Evolutionary conservation across 2,329 filamentous ascomycete genomes (phyloP).

Genomic region (Pezicula radicicola): DNA sequence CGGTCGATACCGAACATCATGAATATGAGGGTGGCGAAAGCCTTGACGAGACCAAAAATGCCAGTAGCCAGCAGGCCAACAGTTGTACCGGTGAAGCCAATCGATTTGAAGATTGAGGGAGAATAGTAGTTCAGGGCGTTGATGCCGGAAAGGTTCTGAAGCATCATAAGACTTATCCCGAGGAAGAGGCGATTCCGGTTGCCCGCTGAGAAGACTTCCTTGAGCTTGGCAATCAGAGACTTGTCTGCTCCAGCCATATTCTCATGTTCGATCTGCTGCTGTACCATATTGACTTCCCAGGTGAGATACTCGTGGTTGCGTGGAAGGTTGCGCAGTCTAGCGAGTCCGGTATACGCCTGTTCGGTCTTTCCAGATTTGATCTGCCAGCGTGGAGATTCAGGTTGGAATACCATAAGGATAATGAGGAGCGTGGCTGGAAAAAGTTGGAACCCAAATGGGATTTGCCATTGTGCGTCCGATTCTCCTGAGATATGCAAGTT

Average conservation of each 20-base stretch:
- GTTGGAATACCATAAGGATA: background rate
- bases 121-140: conserved; percentile 26
- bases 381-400: background rate
- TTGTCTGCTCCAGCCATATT: background rate
- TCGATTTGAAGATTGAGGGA: conserved; percentile 36
- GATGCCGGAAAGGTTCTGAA: conserved; percentile 14
- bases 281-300: conserved; percentile 44
- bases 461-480: too few relatives aligned
- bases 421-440: background rate
- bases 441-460: background rate
- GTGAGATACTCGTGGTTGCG: conserved; percentile 37
- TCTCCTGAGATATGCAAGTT: too few relatives aligned
- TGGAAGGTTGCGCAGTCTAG: conserved; percentile 39
- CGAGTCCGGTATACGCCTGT: conserved; percentile 35
- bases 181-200: conserved; percentile 72
- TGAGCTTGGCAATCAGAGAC: background rate
- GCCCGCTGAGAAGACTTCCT: conserved; percentile 33
- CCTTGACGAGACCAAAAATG: conserved; percentile 46
- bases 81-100: conserved; percentile 36
- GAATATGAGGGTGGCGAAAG: conserved; percentile 38
- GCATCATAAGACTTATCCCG: conserved; percentile 33
- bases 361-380: background rate
- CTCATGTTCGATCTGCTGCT: conserved; percentile 38
- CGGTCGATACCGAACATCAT: conserved; percentile 37
- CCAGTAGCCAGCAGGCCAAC: conserved; percentile 45